phyloP scores from a whole-genome alignment of 495 filamentous ascomycete genomes.

The Aspergillus steynii region DNA sequence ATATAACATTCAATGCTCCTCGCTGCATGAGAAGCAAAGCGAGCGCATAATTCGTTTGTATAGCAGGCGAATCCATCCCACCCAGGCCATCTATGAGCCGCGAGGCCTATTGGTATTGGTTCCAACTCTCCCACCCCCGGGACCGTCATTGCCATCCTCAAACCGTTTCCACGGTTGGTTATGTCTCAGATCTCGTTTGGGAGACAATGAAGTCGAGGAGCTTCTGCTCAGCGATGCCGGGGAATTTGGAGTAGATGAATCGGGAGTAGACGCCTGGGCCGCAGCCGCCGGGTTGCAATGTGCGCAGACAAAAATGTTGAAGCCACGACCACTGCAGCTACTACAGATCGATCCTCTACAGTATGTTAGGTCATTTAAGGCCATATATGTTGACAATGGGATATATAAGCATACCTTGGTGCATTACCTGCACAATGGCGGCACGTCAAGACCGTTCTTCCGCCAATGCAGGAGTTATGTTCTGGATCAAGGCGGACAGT shows the following conservation, averaged over 20 bases:
- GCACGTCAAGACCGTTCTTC: conserved; percentile 40
- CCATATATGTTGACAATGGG: not conserved
- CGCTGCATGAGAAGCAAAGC: not conserved
- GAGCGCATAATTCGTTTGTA: not conserved
- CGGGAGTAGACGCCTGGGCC: conserved; percentile 25
- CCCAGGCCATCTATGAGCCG: conserved; percentile 12
- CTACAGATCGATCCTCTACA: conserved; percentile 34
- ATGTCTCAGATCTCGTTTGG: conserved; percentile 19
- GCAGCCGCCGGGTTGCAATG: conserved; percentile 38
- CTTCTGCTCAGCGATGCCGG: conserved; percentile 35
- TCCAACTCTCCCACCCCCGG: conserved; percentile 26
- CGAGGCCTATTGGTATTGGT: conserved; percentile 27
- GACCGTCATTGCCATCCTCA: conserved; percentile 20
- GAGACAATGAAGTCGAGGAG: conserved; percentile 32
- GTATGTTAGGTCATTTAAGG: conserved; percentile 6
- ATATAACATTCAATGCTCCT: not conserved
- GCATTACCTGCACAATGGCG: conserved; percentile 41
- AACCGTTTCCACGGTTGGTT: conserved; percentile 18
- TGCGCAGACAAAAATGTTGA: conserved; percentile 37
- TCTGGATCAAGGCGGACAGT: conserved; percentile 32
- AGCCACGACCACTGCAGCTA: conserved; percentile 37
- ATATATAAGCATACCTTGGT: conserved; percentile 31
- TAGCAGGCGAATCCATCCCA: not conserved
- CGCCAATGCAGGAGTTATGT: conserved; percentile 40
- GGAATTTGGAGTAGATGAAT: conserved; percentile 29